These are phyloP conservation scores for Penicillium brasilianum DNA, from an alignment of 2,329 filamentous ascomycete genomes.

Conservation along the genomic window DNA sequence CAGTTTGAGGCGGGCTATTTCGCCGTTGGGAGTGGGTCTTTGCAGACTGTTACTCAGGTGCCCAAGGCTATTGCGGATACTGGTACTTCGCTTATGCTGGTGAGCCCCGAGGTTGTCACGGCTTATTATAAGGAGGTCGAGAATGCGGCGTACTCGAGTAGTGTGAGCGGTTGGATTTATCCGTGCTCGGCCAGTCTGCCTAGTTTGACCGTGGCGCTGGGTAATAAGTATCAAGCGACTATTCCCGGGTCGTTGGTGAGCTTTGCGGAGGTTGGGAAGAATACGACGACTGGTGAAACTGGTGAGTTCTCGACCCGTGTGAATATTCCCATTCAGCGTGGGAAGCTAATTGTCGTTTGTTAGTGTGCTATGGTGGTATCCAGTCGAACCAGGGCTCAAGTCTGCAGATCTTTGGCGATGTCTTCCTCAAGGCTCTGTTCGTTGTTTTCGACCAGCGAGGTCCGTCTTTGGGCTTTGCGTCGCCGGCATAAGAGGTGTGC, in stretches of 20 bases:
- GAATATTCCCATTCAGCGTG: not conserved
- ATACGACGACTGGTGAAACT: conserved; percentile 45
- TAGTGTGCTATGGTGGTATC: conserved; percentile 64
- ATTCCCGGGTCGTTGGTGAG: conserved; percentile 62
- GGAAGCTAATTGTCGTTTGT: conserved; percentile 7
- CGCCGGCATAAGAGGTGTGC: conserved; percentile 37
- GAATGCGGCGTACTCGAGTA: conserved; percentile 53
- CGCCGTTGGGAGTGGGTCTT: conserved; percentile 54
- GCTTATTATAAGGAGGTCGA: conserved; percentile 65
- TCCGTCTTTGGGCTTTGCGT: conserved; percentile 59
- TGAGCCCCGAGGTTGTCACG: conserved; percentile 60
- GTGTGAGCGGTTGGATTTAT: conserved; percentile 59
- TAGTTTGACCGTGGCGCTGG: conserved; percentile 61
- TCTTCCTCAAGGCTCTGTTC: conserved; percentile 64
- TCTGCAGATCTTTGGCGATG: conserved; percentile 65
- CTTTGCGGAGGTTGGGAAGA: conserved; percentile 58
- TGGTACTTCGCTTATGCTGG: conserved; percentile 69
- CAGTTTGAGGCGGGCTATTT: conserved; percentile 65
- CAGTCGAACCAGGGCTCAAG: conserved; percentile 62
- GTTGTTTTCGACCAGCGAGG: conserved; percentile 62
- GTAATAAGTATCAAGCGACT: conserved; percentile 54
- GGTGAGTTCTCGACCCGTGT: conserved; percentile 39
- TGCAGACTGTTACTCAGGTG: conserved; percentile 40
- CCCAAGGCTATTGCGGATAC: conserved; percentile 67
- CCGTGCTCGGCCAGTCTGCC: conserved; percentile 62